Base-by-base conservation (phyloP, 2,329 filamentous ascomycete genomes). In the Pyrenophora seminiperda region DNA sequence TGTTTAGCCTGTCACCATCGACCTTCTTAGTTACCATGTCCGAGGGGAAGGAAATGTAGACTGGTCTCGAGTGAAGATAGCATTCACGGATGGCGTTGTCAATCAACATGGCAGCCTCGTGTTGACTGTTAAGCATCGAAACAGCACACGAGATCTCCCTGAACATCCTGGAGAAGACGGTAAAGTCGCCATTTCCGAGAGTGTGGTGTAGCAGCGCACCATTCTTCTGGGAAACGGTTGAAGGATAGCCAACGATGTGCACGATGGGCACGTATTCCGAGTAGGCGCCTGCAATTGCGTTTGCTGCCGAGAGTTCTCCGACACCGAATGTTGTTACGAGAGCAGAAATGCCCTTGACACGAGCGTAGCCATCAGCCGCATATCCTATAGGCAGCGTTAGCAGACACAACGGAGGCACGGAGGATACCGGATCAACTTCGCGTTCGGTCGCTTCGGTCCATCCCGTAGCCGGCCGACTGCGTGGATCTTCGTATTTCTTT, bases 1-100 rank as follows among this genome's bases (percentile, higher is more conserved):
- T 86, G n/a, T 86, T 81, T 10, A 96, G 79, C 6, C 86, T 79
- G 38, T 83, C 80, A 29, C 89, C 90, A 67, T 93, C 87, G 18
- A 96, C 77, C 73, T 92, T 89, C 70, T 85, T 83, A 60, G 85
- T 77, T 7, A 89, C 85, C 80, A 94, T 88, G 68, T 96, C 90
- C 13, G 88, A 90, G 2, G 91, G 90, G 7, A 96, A 78, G 68
- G 87, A 87, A 62, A 96, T 85, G 73, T 96, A 96, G 41, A 95
- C 89, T 2, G 91, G 91, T 15, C 88, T 82, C 53, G 86, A 90
- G 48, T 83, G 79, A 36, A 90, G 73, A 76, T 83, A 90, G 70
- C 90, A 94, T 73, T 91, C 81, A 24, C 83, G 82, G 20, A 96
- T 80, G 3, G 88, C 84, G 63, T 89, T 81, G 70, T 96, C 91